phyloP scores from a whole-genome alignment of 139 green algal genomes.

The Coccomyxa sp. region DNA sequence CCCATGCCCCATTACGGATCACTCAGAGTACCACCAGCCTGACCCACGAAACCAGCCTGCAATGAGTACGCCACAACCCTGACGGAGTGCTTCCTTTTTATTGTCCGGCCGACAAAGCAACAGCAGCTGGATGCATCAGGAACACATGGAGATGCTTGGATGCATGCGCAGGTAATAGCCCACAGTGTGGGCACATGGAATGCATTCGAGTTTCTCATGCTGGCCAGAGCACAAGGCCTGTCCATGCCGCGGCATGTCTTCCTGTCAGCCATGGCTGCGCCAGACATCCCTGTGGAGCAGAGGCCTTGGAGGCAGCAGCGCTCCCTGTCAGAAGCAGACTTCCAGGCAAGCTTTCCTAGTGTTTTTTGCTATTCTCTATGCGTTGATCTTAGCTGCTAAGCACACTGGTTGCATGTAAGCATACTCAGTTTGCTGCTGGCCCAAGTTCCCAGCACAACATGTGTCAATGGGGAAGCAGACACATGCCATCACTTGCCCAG shows the following conservation, averaged over 20 bases:
- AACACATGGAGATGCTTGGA: background rate
- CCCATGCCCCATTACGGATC: too few relatives aligned
- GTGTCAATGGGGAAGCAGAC: background rate
- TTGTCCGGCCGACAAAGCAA: background rate
- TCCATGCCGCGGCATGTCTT: slow-evolving; percentile 54
- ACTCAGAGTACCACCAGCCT: background rate
- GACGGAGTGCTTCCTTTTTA: too few relatives aligned
- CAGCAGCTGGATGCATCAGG: background rate
- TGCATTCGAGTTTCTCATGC: slow-evolving; percentile 67
- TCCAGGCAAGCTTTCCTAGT: slow-evolving; percentile 43
- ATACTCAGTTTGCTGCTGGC: background rate
- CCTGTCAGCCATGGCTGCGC: slow-evolving; percentile 77
- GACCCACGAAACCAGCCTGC: too few relatives aligned
- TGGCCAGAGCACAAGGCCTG: slow-evolving; percentile 34
- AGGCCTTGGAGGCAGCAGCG: slow-evolving; percentile 73
- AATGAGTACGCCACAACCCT: too few relatives aligned
- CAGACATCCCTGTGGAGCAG: slow-evolving; percentile 47
- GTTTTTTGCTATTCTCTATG: too few relatives aligned
- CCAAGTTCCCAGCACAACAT: background rate
- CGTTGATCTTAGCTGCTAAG: background rate
- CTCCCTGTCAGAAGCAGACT: slow-evolving; percentile 49
- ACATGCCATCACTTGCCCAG: background rate
- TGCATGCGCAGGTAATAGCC: slow-evolving; percentile 36
- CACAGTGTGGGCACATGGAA: slow-evolving; percentile 81
- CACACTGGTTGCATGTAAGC: too few relatives aligned